These are phyloP conservation scores for Pancytospora epiphaga DNA, from an alignment of 371 early-diverging fungal species.

Conservation along the genomic window DNA sequence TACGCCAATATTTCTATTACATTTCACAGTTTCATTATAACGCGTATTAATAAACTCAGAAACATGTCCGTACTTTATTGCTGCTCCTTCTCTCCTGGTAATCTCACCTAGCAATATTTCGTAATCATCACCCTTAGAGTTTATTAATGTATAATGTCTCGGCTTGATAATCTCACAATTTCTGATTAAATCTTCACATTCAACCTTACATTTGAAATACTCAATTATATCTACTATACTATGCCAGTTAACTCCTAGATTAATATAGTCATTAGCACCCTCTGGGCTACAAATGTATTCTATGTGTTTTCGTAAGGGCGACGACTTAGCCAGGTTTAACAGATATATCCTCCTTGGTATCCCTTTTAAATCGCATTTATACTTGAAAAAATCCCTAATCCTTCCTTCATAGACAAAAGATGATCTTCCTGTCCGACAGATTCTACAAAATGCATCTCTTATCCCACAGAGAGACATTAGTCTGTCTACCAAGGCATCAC, in stretches of 20 bases:
- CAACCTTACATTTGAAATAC: slow-evolving; percentile 39
- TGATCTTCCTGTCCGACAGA: slow-evolving; percentile 5
- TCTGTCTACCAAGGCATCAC: slow-evolving; percentile 11
- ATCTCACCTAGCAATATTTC: slow-evolving; percentile 52
- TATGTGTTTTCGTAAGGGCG: slow-evolving; percentile 19
- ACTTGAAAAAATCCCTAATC: slow-evolving; percentile 45
- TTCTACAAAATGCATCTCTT: not conserved
- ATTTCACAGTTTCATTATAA: too few species aligned
- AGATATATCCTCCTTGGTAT: slow-evolving; percentile 52
- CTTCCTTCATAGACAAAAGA: slow-evolving; percentile 45
- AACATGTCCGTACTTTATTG: slow-evolving; percentile 46
- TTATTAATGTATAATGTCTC: slow-evolving; percentile 56
- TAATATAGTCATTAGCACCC: slow-evolving; percentile 53
- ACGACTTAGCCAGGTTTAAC: slow-evolving; percentile 25
- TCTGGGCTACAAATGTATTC: slow-evolving; percentile 52
- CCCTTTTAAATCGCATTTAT: slow-evolving; percentile 45
- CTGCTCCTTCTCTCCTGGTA: not conserved
- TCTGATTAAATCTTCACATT: slow-evolving; percentile 42
- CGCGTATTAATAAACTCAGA: slow-evolving; percentile 26
- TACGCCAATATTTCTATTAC: too few species aligned
- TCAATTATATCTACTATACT: slow-evolving; percentile 51
- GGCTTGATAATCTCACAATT: slow-evolving; percentile 55
- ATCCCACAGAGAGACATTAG: slow-evolving; percentile 1
- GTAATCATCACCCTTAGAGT: slow-evolving; percentile 18
- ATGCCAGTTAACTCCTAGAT: slow-evolving; percentile 32